These are phyloP conservation scores for Epichloe amarillans DNA, from an alignment of 2,329 filamentous ascomycete genomes.

Conservation along the genomic window DNA sequence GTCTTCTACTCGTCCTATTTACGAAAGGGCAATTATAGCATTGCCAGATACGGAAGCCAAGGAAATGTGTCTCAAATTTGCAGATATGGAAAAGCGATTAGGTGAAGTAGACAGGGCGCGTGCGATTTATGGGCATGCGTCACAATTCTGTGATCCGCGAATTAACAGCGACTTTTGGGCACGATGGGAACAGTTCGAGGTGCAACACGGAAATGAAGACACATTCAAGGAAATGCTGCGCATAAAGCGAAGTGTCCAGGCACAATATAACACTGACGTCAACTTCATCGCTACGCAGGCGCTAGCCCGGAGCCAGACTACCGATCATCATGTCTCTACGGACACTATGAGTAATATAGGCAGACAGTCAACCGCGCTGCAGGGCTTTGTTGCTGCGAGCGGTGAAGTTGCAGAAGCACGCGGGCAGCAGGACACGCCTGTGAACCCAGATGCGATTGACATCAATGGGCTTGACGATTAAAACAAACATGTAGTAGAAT, in stretches of 20 bases:
- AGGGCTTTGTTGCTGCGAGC: constrained; percentile 82
- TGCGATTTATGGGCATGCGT: constrained; percentile 92
- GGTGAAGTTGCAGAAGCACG: constrained; percentile 49
- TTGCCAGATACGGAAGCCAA: constrained; percentile 85
- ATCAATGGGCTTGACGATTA: constrained; percentile 59
- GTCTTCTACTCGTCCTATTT: constrained; percentile 86
- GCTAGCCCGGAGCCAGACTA: constrained; percentile 66
- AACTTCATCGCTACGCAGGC: constrained; percentile 97
- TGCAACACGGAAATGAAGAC: constrained; percentile 96
- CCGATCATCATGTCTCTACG: constrained; percentile 31
- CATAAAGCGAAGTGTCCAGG: constrained; percentile 93
- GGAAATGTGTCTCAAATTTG: constrained; percentile 98
- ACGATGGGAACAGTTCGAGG: constrained; percentile 95
- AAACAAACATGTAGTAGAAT: not conserved
- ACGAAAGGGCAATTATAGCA: constrained; percentile 89
- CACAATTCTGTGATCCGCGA: constrained; percentile 91
- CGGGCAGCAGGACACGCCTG: constrained; percentile 27
- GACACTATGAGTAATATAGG: constrained; percentile 89
- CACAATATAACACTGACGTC: constrained; percentile 97
- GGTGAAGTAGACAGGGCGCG: constrained; percentile 91
- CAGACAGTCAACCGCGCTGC: constrained; percentile 72
- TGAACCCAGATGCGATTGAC: constrained; percentile 78
- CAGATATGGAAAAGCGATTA: constrained; percentile 84
- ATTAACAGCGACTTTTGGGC: constrained; percentile 86
- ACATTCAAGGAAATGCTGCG: constrained; percentile 99